Percentiles rank a stretch among this genome's conserved stretches.
Conservation (phyloP, 306 rosid species). For the Albizia julibrissin region DNA sequence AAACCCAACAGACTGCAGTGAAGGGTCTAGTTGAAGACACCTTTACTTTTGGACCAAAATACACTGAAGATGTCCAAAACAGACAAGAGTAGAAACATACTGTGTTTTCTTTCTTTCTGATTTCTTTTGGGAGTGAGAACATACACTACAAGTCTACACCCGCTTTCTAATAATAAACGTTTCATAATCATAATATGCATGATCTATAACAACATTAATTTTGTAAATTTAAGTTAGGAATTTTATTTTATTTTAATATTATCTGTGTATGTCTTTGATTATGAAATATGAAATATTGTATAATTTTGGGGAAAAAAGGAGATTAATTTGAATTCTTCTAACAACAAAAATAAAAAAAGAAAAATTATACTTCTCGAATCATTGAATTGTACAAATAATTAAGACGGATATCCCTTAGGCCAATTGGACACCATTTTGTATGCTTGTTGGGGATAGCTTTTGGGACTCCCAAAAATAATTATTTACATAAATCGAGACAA, state of each 20-base stretch:
- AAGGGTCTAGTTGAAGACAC: neutral
- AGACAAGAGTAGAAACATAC: neutral
- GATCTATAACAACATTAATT: no score
- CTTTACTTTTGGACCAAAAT: neutral
- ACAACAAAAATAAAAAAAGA: no score
- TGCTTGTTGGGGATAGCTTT: no score
- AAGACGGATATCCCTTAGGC: no score
- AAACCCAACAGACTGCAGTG: neutral
- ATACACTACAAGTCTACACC: no score
- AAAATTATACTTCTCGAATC: neutral
- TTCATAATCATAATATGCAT: no score
- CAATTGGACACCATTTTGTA: no score
- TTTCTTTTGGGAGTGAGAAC: no score
- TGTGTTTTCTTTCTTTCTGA: neutral
- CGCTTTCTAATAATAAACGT: no score
- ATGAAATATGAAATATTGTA: neutral
- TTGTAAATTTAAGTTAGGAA: neutral
- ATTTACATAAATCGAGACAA: no score
- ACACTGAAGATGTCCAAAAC: neutral
- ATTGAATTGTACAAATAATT: neutral
- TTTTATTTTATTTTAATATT: no score
- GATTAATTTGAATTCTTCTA: neutral
- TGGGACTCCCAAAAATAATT: no score
- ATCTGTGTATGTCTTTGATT: neutral
- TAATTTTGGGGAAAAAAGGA: neutral